phyloP scores from a whole-genome alignment of 2,329 filamentous ascomycete genomes.

The Monilinia fructicola region DNA sequence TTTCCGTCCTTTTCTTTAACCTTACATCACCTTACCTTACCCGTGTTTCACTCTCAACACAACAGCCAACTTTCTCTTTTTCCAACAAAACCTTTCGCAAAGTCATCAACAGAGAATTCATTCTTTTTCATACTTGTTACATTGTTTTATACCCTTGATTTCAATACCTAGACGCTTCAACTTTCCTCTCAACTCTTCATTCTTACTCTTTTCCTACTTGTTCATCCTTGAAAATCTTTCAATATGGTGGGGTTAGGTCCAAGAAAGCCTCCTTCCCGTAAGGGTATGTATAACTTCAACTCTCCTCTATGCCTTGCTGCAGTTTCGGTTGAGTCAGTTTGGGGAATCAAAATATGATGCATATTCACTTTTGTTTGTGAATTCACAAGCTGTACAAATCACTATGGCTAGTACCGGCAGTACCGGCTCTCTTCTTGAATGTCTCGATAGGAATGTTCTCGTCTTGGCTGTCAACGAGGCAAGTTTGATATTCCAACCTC shows the following conservation, averaged over 20 bases:
- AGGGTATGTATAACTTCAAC: constrained; percentile 59
- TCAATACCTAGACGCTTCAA: not conserved
- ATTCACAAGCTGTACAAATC: not conserved
- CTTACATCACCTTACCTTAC: too few species aligned
- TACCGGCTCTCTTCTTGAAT: not conserved
- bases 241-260: constrained; percentile 64
- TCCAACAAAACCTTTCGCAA: not conserved
- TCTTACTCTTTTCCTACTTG: not conserved
- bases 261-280: constrained; percentile 65
- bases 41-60: constrained; percentile 8
- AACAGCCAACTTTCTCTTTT: not conserved
- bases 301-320: not conserved
- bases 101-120: not conserved
- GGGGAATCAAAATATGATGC: not conserved
- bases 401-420: not conserved
- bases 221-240: constrained; percentile 26
- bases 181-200: not conserved
- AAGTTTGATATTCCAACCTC: not conserved
- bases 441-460: not conserved
- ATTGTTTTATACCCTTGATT: constrained; percentile 5
- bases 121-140: not conserved
- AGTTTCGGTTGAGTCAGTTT: not conserved
- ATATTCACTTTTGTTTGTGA: not conserved
- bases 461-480: constrained; percentile 2
- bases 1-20: not conserved